phyloP scores from a whole-genome alignment of 2,329 filamentous ascomycete genomes.

The Fusarium avenaceum region DNA sequence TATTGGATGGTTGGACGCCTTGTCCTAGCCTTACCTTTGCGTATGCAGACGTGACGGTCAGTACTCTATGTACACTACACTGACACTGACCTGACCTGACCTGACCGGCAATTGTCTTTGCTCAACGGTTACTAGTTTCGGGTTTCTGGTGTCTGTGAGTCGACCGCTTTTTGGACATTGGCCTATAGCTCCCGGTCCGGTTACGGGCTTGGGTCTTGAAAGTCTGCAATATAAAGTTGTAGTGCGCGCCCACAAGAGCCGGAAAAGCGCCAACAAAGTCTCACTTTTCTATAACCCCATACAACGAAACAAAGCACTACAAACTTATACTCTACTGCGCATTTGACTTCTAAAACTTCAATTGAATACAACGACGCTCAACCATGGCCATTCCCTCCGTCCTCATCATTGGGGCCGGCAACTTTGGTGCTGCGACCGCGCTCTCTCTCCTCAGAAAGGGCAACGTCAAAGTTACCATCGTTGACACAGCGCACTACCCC shows the following conservation, averaged over 20 bases:
- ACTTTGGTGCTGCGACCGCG: constrained; percentile 61
- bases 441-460: constrained; percentile 52
- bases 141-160: constrained; percentile 41
- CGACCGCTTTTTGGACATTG: constrained; percentile 44
- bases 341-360: constrained; percentile 32
- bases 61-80: constrained; percentile 37
- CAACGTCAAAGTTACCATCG: constrained; percentile 51
- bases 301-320: constrained; percentile 17
- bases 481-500: constrained; percentile 55
- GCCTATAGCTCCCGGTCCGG: constrained; percentile 44
- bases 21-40: constrained; percentile 40
- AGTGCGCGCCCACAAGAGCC: constrained; percentile 25
- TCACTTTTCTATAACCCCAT: constrained; percentile 34
- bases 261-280: constrained; percentile 33
- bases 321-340: background rate
- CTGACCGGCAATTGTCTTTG: constrained; percentile 31
- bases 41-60: constrained; percentile 16
- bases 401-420: constrained; percentile 60
- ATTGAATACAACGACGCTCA: constrained; percentile 11
- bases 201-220: constrained; percentile 24
- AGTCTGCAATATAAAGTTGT: constrained; percentile 45
- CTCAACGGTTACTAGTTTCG: constrained; percentile 40
- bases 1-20: constrained; percentile 30
- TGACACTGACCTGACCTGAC: constrained; percentile 4
- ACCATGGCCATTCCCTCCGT: constrained; percentile 43